phyloP scores from a whole-genome alignment of 2,329 filamentous ascomycete genomes.

The Penicillium psychrosexuale region DNA sequence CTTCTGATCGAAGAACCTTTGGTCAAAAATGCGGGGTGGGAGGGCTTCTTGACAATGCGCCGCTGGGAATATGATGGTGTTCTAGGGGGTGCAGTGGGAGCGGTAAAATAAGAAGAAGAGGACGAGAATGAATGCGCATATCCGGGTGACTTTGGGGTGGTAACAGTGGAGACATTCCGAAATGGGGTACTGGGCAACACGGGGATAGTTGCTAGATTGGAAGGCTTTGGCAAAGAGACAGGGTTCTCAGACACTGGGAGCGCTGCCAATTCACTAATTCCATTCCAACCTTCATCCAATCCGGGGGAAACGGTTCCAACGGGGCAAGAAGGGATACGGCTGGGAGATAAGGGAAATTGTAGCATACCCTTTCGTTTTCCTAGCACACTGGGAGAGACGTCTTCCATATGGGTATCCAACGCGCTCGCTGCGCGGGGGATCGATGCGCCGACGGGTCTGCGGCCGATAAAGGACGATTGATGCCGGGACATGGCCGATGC shows the following conservation, averaged over 20 bases:
- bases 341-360: slow-evolving; percentile 32
- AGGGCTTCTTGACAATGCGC: slow-evolving; percentile 30
- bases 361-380: slow-evolving; percentile 55
- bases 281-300: background rate
- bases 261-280: background rate
- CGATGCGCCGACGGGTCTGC: slow-evolving; percentile 47
- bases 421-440: slow-evolving; percentile 43
- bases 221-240: background rate
- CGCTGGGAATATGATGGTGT: slow-evolving; percentile 1
- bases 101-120: slow-evolving; percentile 11
- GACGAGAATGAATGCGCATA: slow-evolving; percentile 40
- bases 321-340: slow-evolving; percentile 9
- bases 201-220: background rate
- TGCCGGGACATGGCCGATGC: slow-evolving; percentile 47
- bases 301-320: slow-evolving; percentile 7
- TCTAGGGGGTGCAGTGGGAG: slow-evolving; percentile 34
- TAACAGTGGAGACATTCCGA: slow-evolving; percentile 11
- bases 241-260: background rate
- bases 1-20: slow-evolving; percentile 73
- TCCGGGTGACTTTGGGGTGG: slow-evolving; percentile 25
- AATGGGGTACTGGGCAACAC: slow-evolving; percentile 7
- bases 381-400: slow-evolving; percentile 34
- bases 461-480: slow-evolving; percentile 52
- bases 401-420: slow-evolving; percentile 42
- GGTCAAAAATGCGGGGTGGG: slow-evolving; percentile 56